Evolutionary conservation across 805 yeast genomes (phyloP), one percentile per base, ranked within the genome.

Genomic region (Starmerella khaoyaiensis): DNA sequence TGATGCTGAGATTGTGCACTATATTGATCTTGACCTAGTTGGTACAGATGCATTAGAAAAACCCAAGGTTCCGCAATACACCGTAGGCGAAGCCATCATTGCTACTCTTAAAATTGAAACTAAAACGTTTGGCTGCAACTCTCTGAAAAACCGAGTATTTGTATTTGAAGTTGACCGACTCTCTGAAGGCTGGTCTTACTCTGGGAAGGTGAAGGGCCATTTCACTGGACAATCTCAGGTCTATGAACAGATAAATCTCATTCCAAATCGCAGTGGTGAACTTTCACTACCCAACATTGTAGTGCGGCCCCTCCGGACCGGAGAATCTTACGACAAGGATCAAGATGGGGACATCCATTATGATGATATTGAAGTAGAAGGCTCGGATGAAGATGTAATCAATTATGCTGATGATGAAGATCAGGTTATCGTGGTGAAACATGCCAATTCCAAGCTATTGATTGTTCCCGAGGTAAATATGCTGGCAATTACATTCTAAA

Each of bases 191-290:
- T 87, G 97, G 97, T 53, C 83, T 3, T 60, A 84, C 4, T 73
- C 82, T 5, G 97, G 97, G 0, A 64, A 69, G 43, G 73, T 72
- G 41, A 65, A 63, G 39, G 71, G 72, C 31, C 53, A 62, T 9
- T 69, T 83, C 43, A 53, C 61, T 2, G 56, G 67, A 3, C 20
- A 30, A 14, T 27, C 50, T 3, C 49, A 46, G 7, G 45, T 57
- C 3, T 55, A 3, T 4, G 50, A 45, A 22, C n/a, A 65, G 14
- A 40, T 84, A 14, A 59, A 68, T 3, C 56, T 86, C 43, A 67
- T 82, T 12, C 96, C 97, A 1, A 55, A 83, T 36, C 76, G 71
- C 42, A 72, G 76, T 17, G 96, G 97, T 0, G 74, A 76, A 40
- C 53, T 86, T 8, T 57, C 64, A 2, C 61, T 80, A 24, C 96